Base-by-base conservation (phyloP, 305 asterid genomes). In the Caryopteris hybrid region DNA sequence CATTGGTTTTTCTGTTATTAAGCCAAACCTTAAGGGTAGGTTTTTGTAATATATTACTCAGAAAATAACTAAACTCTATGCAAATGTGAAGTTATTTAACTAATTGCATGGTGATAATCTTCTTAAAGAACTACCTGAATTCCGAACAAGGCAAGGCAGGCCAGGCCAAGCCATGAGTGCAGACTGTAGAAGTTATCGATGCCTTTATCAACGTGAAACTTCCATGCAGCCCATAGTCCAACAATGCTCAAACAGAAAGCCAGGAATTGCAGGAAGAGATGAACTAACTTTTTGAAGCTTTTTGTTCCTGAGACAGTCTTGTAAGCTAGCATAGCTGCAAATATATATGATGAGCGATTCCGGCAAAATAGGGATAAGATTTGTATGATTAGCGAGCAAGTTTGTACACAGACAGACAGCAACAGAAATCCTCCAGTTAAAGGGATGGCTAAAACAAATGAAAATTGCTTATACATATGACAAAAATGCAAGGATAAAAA, bases 131-230 rank as follows among this genome's bases (percentile, higher is more conserved):
- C 5, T 58, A 88, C 96, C 96, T 89, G 97, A 75, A 85, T 58
- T 55, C 82, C 88, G 68, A 91, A 91, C 75, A 91, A 74, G 80
- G 81, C 64, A 18, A 88, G 81, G 74, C 95, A 86, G 31, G 86
- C 83, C 46, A 91, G 72, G 74, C 97, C 97, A 23, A 91, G 79
- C 96, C 97, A 91, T 3, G 96, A 91, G 85, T 91, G 97, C 65
- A 91, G 95, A 74, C 95, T 91, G 66, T 91, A 91, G 81, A 86
- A 88, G 82, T 86, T 81, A 71, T 87, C 95, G 11, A 85, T 80
- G 61, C 95, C 97, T 80, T 72, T 85, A 54, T 85, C 93, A 45
- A 62, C 80, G 75, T 91, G 97, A 76, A 88, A 88, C 87, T 88
- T 91, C 92, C 87, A 86, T 42, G 92, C 95, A 64, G 92, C 91